Base-by-base conservation (phyloP, 208 protist genomes). In the Wallacemonas sp. region DNA sequence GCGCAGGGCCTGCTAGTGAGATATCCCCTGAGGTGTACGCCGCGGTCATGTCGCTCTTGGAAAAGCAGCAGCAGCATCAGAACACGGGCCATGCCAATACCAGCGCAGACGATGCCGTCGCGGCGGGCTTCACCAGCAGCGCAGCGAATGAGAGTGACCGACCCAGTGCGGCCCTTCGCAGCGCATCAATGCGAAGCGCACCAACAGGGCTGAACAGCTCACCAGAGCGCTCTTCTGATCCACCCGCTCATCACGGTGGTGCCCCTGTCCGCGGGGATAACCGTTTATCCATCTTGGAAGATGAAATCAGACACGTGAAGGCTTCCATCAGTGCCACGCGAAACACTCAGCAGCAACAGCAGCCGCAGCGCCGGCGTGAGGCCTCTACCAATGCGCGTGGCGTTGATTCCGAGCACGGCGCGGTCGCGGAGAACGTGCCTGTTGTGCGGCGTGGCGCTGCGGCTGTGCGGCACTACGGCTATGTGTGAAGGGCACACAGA, bases 391-490 rank as follows among this genome's bases (percentile, higher is more conserved):
- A 15, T 42, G 36, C 36, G 36, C 36, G 11, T 17, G 36, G 36
- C 36, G n/a, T n/a, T n/a, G n/a, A n/a, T n/a, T n/a, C n/a, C n/a
- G n/a, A n/a, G n/a, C n/a, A n/a, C n/a, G n/a, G n/a, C n/a, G n/a
- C n/a, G n/a, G n/a, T n/a, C n/a, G n/a, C n/a, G 45, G n/a, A n/a
- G n/a, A n/a, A 33, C 12, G 66, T 30, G 21, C 53, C 74, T 22
- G 67, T 93, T 21, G 67, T 93, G 21, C 82, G 78, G 12, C 71
- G 72, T 22, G 86, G 86, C 17, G 63, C 42, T 26, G 62, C 74
- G 21, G 77, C 77, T 24, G 86, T 93, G 21, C 82, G 87, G 21
- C 87, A 93, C 45, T 90, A 93, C 62, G 87, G 87, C 27, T 80
- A 84, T 30, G 46, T 39, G 15, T 90, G 62, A 66, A 22, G 22